phyloP scores from a whole-genome alignment of 306 rosid species.

The Purshia tridentata region DNA sequence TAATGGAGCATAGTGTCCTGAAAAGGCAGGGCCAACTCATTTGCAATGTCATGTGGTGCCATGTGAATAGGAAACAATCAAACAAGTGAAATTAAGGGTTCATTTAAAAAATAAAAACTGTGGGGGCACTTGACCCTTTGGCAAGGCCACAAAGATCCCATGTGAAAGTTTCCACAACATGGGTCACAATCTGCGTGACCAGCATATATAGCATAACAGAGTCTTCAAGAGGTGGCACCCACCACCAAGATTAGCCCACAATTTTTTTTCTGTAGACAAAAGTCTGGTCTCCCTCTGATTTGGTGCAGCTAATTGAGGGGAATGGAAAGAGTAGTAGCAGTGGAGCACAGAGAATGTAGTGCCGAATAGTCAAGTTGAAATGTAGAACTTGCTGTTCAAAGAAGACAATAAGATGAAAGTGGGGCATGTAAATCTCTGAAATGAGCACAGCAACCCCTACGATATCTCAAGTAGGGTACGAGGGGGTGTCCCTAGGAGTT shows the following conservation, averaged over 20 bases:
- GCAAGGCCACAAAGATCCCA: slow-evolving; percentile 5
- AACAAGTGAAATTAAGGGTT: background rate
- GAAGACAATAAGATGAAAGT: background rate
- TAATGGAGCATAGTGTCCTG: slow-evolving; percentile 11
- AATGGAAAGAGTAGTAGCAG: background rate
- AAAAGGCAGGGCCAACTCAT: slow-evolving; percentile 17
- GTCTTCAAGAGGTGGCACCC: slow-evolving; percentile 12
- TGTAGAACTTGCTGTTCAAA: background rate
- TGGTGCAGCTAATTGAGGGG: slow-evolving; percentile 21
- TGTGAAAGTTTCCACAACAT: slow-evolving; percentile 11
- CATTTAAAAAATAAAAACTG: background rate
- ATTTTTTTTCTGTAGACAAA: background rate
- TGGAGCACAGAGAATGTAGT: background rate
- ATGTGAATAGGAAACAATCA: slow-evolving; percentile 23
- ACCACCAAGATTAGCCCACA: slow-evolving; percentile 12
- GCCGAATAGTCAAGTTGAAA: slow-evolving; percentile 25
- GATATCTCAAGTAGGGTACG: background rate
- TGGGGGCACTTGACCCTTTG: slow-evolving; percentile 2
- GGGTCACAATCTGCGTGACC: slow-evolving; percentile 2
- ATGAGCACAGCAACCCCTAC: background rate
- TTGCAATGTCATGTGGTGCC: slow-evolving; percentile 22
- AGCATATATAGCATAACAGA: background rate
- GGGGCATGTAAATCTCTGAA: slow-evolving; percentile 16
- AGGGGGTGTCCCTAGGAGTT: background rate
- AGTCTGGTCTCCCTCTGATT: background rate